Conservation (phyloP, 371 early-diverging fungal genomes). For the Rhizomucor miehei region DNA sequence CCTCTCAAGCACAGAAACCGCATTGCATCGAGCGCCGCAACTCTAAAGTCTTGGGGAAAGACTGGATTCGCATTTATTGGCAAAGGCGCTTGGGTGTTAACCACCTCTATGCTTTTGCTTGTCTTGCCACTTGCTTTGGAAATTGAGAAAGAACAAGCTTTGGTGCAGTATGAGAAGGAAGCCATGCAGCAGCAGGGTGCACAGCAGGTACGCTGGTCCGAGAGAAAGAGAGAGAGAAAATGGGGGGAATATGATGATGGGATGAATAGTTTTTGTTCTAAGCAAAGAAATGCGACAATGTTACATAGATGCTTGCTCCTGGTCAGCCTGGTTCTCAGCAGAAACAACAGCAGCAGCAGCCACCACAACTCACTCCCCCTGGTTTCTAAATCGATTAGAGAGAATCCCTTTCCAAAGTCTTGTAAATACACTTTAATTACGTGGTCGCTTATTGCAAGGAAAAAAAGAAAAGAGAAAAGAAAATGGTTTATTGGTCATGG, state of each 20-base stretch:
- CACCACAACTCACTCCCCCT: conserved; percentile 8
- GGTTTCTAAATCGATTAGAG: conserved; percentile 3
- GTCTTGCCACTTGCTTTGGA: conserved; percentile 75
- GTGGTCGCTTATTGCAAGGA: too few species aligned
- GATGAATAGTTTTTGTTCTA: background rate
- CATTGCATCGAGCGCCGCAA: conserved; percentile 48
- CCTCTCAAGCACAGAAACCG: conserved; percentile 65
- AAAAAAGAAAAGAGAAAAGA: background rate
- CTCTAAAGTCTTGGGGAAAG: conserved; percentile 55
- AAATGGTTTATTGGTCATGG: background rate
- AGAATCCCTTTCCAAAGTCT: background rate
- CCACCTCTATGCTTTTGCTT: conserved; percentile 73
- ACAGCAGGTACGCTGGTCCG: conserved; percentile 50
- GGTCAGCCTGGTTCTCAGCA: conserved; percentile 18
- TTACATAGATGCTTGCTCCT: conserved; percentile 29
- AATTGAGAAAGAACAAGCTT: conserved; percentile 72
- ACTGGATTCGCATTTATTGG: conserved; percentile 62
- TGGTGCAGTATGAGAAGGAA: conserved; percentile 75
- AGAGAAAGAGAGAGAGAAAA: too few species aligned
- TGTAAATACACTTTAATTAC: background rate
- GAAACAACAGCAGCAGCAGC: conserved; percentile 14
- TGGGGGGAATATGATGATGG: background rate
- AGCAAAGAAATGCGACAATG: background rate
- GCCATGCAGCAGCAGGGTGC: conserved; percentile 64
- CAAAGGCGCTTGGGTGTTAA: conserved; percentile 79